These are phyloP conservation scores for Drechslerella stenobrocha DNA, from an alignment of 2,329 filamentous ascomycete genomes.

Conservation along the genomic window DNA sequence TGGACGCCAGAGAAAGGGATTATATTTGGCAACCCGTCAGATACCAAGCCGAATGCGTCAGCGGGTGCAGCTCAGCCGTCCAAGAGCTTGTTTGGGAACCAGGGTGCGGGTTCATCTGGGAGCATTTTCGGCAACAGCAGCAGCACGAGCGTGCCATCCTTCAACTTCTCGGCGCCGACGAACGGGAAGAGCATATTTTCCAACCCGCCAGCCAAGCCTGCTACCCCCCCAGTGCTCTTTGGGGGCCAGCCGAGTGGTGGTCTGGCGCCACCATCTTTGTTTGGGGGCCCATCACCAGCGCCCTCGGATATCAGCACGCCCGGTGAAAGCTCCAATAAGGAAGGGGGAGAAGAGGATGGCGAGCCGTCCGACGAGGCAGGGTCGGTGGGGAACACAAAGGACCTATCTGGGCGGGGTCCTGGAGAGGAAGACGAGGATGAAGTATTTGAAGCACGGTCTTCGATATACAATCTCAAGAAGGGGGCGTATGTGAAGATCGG, in stretches of 20 bases:
- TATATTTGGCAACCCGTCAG: conserved; percentile 46
- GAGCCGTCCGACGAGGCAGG: conserved; percentile 50
- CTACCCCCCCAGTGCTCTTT: conserved; percentile 20
- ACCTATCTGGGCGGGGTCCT: conserved; percentile 50
- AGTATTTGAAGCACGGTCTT: conserved; percentile 49
- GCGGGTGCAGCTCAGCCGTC: not conserved
- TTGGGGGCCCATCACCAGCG: conserved; percentile 34
- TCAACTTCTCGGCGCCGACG: conserved; percentile 24
- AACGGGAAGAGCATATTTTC: conserved; percentile 48
- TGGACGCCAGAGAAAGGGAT: conserved; percentile 51
- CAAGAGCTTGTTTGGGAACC: conserved; percentile 14
- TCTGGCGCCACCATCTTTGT: conserved; percentile 37
- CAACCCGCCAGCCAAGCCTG: conserved; percentile 31
- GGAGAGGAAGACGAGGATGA: conserved; percentile 53
- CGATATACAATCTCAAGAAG: conserved; percentile 51
- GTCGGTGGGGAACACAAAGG: conserved; percentile 27
- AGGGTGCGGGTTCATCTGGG: conserved; percentile 1
- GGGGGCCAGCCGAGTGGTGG: conserved; percentile 20
- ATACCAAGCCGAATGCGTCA: conserved; percentile 10
- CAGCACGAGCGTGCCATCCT: conserved; percentile 17
- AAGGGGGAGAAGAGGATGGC: conserved; percentile 49
- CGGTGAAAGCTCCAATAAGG: conserved; percentile 48
- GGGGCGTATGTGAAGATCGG: conserved; percentile 50
- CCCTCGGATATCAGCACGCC: conserved; percentile 47
- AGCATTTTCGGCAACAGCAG: conserved; percentile 19